phyloP scores from a whole-genome alignment of 176 grass and related monocot genomes.

The Triticum turgidum region DNA sequence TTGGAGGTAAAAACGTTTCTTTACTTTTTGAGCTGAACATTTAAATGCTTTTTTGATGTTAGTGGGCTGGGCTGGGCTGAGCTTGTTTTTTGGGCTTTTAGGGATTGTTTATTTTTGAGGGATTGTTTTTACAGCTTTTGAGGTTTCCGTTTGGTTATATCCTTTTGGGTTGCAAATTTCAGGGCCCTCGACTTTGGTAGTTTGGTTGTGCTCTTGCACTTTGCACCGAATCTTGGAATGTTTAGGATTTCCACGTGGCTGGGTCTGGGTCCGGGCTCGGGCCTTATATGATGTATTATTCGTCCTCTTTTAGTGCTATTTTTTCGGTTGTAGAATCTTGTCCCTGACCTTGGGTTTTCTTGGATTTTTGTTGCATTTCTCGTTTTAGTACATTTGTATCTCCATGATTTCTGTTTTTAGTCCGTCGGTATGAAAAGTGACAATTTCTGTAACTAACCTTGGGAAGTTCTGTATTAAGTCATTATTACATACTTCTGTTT shows the following conservation, averaged over 20 bases:
- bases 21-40: slow-evolving; percentile 17
- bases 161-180: slow-evolving; percentile 26
- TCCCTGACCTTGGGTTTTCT: slow-evolving; percentile 23
- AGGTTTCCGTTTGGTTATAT: slow-evolving; percentile 10
- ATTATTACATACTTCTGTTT: background rate
- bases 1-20: slow-evolving; percentile 79
- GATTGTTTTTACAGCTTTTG: background rate
- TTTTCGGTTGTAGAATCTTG: slow-evolving; percentile 30
- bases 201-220: background rate
- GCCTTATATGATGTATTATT: slow-evolving; percentile 6
- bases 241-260: slow-evolving; percentile 21
- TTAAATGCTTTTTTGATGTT: slow-evolving; percentile 17
- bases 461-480: slow-evolving; percentile 22
- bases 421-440: background rate
- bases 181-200: background rate
- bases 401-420: slow-evolving; percentile 8
- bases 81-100: background rate
- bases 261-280: slow-evolving; percentile 22
- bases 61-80: slow-evolving; percentile 29
- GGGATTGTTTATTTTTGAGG: background rate
- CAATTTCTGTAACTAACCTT: slow-evolving; percentile 31
- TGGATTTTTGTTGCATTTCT: slow-evolving; percentile 30
- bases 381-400: slow-evolving; percentile 37
- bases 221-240: slow-evolving; percentile 1
- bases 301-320: slow-evolving; percentile 29